Evolutionary conservation across 1,284 basidiomycete species (phyloP).

Genomic region (Pterula multifida): DNA sequence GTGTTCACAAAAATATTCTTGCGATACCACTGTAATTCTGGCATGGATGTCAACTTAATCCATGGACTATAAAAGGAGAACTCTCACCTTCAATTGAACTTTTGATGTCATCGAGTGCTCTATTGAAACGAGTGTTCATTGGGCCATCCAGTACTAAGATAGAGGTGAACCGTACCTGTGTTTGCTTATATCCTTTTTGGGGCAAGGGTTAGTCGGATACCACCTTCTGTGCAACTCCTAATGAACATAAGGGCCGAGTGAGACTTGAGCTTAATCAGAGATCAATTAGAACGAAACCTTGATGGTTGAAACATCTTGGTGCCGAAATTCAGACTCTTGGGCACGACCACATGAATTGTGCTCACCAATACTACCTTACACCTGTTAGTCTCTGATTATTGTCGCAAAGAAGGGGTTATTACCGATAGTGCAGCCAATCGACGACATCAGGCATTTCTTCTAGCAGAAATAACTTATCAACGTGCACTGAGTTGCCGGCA

Average conservation of each 20-base stretch:
- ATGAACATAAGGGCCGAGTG: conserved; percentile 4
- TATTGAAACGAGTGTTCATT: conserved; percentile 15
- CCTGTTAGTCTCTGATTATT: too few species aligned
- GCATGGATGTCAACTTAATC: conserved; percentile 3
- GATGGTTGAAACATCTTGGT: conserved; percentile 65
- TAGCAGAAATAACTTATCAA: conserved; percentile 59
- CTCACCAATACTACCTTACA: too few species aligned
- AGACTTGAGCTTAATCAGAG: not conserved
- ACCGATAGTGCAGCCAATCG: conserved; percentile 75
- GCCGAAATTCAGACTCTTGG: conserved; percentile 40
- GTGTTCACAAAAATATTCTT: conserved; percentile 36
- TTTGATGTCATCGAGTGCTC: conserved; percentile 69
- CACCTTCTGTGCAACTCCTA: conserved; percentile 69
- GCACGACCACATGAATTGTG: not conserved
- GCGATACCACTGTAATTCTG: conserved; percentile 53
- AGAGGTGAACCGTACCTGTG: conserved; percentile 32
- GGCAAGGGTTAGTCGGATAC: conserved; percentile 32
- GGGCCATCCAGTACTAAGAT: not conserved
- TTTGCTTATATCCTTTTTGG: conserved; percentile 22
- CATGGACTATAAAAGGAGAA: too few species aligned
- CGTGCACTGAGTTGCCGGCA: conserved; percentile 75
- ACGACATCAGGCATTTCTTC: conserved; percentile 67
- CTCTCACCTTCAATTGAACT: conserved; percentile 57
- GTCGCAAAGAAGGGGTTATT: conserved; percentile 10
- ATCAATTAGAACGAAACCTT: conserved; percentile 40